Percentiles rank a stretch among this genome's conserved stretches.
Evolutionary conservation across 2,329 filamentous ascomycete genomes (phyloP).

Genomic region (Chaetomium sp.): DNA sequence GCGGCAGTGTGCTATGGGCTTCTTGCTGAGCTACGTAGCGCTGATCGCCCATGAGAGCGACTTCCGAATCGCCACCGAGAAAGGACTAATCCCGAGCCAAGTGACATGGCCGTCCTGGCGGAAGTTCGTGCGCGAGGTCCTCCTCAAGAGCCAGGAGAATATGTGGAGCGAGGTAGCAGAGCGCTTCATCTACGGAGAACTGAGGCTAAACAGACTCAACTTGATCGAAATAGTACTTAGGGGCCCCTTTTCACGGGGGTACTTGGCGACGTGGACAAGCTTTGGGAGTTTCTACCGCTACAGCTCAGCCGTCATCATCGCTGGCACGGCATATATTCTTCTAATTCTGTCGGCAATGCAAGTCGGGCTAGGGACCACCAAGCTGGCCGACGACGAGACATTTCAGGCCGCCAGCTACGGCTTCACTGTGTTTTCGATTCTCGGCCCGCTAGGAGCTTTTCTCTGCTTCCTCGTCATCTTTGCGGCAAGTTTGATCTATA

Average conservation of each 20-base stretch:
- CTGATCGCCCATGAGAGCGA: slow-evolving; percentile 45
- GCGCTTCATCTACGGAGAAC: slow-evolving; percentile 48
- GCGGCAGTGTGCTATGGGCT: slow-evolving; percentile 40
- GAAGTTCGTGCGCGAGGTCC: slow-evolving; percentile 38
- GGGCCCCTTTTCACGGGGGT: slow-evolving; percentile 34
- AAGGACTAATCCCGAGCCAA: slow-evolving; percentile 41
- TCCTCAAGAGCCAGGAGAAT: slow-evolving; percentile 21
- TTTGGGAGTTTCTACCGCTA: slow-evolving; percentile 48
- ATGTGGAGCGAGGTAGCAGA: slow-evolving; percentile 36
- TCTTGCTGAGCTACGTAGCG: slow-evolving; percentile 44
- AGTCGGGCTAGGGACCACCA: slow-evolving; percentile 46
- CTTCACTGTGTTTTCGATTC: slow-evolving; percentile 52
- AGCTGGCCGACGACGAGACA: slow-evolving; percentile 38
- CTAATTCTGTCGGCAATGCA: slow-evolving; percentile 52
- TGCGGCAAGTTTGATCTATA: neutral
- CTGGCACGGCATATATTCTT: slow-evolving; percentile 45
- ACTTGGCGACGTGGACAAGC: slow-evolving; percentile 35
- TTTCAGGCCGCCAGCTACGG: slow-evolving; percentile 51
- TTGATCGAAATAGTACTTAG: slow-evolving; percentile 43
- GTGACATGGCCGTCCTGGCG: slow-evolving; percentile 47
- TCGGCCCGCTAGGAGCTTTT: slow-evolving; percentile 39
- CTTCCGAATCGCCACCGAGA: slow-evolving; percentile 43
- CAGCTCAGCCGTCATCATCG: slow-evolving; percentile 41
- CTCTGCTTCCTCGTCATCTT: neutral
- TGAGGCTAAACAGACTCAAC: slow-evolving; percentile 46